phyloP scores from a whole-genome alignment of 75 land plant genomes.

The Sequoia sempervirens region DNA sequence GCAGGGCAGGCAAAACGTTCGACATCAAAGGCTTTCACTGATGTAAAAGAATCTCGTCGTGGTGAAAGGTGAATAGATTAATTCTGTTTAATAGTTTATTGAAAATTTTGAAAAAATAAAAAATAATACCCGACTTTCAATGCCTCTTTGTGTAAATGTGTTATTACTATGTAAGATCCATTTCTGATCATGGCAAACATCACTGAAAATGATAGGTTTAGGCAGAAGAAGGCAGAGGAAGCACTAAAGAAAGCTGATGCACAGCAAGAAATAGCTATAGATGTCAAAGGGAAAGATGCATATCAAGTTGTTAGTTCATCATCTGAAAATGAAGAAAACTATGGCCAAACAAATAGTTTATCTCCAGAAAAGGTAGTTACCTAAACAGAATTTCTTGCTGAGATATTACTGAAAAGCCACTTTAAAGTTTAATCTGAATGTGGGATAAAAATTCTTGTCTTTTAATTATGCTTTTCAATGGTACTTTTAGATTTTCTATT shows the following conservation, averaged over 20 bases:
- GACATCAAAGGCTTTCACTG: conserved; percentile 22
- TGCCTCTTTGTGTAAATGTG: neutral
- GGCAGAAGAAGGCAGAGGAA: conserved; percentile 69
- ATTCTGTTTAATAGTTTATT: neutral
- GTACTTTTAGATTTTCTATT: neutral
- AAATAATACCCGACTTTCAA: conserved; percentile 3
- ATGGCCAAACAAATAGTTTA: conserved; percentile 22
- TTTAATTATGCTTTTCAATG: neutral
- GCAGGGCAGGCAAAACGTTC: conserved; percentile 94
- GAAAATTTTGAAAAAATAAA: neutral
- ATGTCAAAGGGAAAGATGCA: conserved; percentile 15
- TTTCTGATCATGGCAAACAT: neutral
- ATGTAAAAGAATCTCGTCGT: conserved; percentile 28
- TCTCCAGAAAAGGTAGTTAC: conserved; percentile 11
- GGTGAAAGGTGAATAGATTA: conserved; percentile 63
- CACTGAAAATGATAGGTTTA: conserved; percentile 44
- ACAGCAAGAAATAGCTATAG: conserved; percentile 36
- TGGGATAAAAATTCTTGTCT: neutral
- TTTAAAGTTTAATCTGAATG: neutral
- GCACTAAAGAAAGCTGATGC: conserved; percentile 46
- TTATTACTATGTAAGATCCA: neutral
- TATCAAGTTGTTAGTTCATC: conserved; percentile 25
- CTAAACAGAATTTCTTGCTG: neutral
- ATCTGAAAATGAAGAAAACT: conserved; percentile 41
- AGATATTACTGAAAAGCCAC: neutral